These are phyloP conservation scores for Fonsecaea pugnacius DNA, from an alignment of 2,329 filamentous ascomycete genomes.

Conservation along the genomic window DNA sequence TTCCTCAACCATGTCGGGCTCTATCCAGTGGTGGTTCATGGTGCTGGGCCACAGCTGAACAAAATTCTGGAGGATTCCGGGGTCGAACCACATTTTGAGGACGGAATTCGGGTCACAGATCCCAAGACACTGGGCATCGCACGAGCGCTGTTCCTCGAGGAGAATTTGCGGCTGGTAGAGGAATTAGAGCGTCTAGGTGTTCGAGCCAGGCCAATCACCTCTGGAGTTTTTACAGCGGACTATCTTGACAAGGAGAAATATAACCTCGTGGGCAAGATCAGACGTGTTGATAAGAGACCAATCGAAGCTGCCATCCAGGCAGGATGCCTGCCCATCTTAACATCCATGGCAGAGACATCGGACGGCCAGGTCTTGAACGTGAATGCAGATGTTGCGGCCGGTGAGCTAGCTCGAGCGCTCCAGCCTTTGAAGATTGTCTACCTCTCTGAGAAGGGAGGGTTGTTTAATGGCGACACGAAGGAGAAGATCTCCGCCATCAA, in stretches of 20 bases:
- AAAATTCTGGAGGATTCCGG: conserved; percentile 85
- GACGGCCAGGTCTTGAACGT: conserved; percentile 95
- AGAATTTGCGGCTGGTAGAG: conserved; percentile 91
- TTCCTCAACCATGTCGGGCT: conserved; percentile 95
- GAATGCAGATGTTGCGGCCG: conserved; percentile 95
- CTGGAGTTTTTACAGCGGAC: conserved; percentile 87
- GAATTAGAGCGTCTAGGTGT: conserved; percentile 88
- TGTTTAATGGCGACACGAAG: conserved; percentile 91
- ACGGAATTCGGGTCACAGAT: conserved; percentile 94
- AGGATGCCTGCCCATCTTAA: conserved; percentile 89
- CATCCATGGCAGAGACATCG: conserved; percentile 91
- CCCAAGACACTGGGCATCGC: conserved; percentile 91
- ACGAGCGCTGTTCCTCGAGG: conserved; percentile 88
- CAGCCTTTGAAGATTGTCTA: conserved; percentile 98
- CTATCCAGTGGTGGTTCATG: conserved; percentile 94
- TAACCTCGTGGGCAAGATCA: conserved; percentile 94
- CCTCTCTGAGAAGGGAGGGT: conserved; percentile 94
- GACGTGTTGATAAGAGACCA: conserved; percentile 82
- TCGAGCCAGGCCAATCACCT: conserved; percentile 82
- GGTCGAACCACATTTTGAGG: conserved; percentile 93
- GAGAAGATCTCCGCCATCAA: conserved; percentile 98
- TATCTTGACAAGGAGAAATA: conserved; percentile 97
- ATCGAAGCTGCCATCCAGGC: conserved; percentile 91
- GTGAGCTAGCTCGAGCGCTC: conserved; percentile 83
- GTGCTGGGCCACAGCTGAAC: conserved; percentile 93